A percentile compares a stretch with the other conserved stretches of the same genome.
Evolutionary conservation across 768 basidiomycete species (phyloP).

Genomic region (Mrakia blollopis): DNA sequence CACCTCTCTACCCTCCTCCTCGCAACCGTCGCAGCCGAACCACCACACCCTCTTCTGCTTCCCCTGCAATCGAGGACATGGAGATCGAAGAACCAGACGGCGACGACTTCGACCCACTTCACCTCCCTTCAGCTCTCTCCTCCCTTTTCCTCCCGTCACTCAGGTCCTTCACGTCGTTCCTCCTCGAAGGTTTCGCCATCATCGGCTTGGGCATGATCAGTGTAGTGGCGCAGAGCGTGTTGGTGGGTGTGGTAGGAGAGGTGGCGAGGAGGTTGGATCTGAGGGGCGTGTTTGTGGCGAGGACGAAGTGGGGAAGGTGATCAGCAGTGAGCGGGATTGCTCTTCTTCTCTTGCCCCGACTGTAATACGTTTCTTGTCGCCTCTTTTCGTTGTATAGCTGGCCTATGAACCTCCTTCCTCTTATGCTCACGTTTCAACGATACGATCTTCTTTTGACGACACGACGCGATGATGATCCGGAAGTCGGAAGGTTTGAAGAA

Average conservation of each 20-base stretch:
- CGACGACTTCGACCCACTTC: background rate
- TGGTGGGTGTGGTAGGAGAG: background rate
- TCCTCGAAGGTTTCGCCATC: slow-evolving; percentile 7
- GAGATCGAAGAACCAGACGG: background rate
- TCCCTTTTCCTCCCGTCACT: background rate
- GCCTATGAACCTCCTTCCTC: no score
- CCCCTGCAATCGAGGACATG: no score
- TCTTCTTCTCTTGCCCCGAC: no score
- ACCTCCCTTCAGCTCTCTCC: background rate
- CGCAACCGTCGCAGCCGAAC: background rate
- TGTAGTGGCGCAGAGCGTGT: background rate
- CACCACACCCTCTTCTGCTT: background rate
- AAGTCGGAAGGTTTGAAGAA: no score
- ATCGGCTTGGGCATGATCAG: background rate
- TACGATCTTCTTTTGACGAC: no score
- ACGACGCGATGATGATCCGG: no score
- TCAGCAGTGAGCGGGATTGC: no score
- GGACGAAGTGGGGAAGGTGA: background rate
- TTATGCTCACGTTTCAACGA: no score
- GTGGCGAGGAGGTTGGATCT: slow-evolving; percentile 3
- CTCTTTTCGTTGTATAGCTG: no score
- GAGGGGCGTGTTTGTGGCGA: background rate
- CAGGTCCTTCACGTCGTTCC: background rate
- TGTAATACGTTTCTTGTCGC: no score
- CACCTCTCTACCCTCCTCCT: background rate